Conservation (phyloP, 2,329 filamentous ascomycete genomes). For the Sphaerulina musiva region DNA sequence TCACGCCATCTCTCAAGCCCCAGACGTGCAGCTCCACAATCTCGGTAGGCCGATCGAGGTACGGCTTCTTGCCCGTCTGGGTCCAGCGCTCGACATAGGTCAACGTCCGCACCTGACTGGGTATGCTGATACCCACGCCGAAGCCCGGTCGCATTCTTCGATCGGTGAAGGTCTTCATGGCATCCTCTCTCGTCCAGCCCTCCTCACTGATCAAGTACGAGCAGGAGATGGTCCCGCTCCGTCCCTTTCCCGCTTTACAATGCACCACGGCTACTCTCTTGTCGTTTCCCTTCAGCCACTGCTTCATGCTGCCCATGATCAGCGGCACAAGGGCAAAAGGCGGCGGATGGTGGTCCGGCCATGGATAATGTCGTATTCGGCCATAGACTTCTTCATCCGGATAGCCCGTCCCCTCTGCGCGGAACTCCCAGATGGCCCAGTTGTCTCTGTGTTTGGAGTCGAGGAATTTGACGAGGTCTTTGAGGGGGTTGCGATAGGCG, state of each 20-base stretch:
- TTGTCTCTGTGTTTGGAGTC: slow-evolving; percentile 73
- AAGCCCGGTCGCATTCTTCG: slow-evolving; percentile 84
- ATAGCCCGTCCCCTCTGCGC: slow-evolving; percentile 92
- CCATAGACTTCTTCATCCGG: slow-evolving; percentile 82
- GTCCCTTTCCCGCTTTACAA: slow-evolving; percentile 93
- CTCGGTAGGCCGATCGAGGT: slow-evolving; percentile 76
- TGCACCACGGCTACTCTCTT: slow-evolving; percentile 80
- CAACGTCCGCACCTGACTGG: slow-evolving; percentile 82
- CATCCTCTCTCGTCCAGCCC: slow-evolving; percentile 59
- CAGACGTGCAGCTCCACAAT: slow-evolving; percentile 84
- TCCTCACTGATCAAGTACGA: slow-evolving; percentile 87
- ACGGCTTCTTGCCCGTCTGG: slow-evolving; percentile 55
- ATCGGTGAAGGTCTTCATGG: slow-evolving; percentile 65
- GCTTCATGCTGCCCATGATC: slow-evolving; percentile 86
- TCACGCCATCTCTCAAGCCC: slow-evolving; percentile 81
- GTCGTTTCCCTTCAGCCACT: slow-evolving; percentile 61
- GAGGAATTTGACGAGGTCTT: slow-evolving; percentile 79
- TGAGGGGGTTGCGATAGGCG: slow-evolving; percentile 88
- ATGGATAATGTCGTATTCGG: slow-evolving; percentile 84
- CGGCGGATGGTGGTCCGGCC: slow-evolving; percentile 94
- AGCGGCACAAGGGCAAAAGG: slow-evolving; percentile 82
- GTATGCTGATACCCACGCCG: slow-evolving; percentile 83
- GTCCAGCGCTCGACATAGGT: slow-evolving; percentile 86
- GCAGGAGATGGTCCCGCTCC: slow-evolving; percentile 81
- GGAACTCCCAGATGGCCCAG: slow-evolving; percentile 98